Evolutionary conservation across 305 asterid species (phyloP).

Genomic region (Euphrasia arctica): DNA sequence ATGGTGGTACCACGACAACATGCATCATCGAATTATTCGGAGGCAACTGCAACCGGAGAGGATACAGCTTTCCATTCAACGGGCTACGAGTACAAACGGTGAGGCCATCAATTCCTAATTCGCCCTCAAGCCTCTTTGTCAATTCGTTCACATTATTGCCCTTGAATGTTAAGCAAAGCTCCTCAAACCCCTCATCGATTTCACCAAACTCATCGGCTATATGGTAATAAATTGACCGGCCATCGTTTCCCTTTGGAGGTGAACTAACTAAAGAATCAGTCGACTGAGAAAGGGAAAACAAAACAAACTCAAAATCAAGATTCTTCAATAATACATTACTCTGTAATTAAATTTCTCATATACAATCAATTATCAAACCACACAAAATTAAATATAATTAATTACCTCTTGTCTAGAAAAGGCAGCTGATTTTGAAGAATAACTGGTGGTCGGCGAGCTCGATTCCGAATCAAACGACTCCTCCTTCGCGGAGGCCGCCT

Average conservation of each 20-base stretch:
- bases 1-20: constrained; percentile 59
- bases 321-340: not conserved
- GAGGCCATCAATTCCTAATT: constrained; percentile 56
- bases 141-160: constrained; percentile 63
- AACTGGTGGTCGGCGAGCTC: constrained; percentile 39
- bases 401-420: constrained; percentile 50
- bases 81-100: constrained; percentile 75
- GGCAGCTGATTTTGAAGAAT: constrained; percentile 33
- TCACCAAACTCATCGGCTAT: constrained; percentile 67
- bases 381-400: not conserved
- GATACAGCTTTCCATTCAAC: constrained; percentile 71
- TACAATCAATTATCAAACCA: not conserved
- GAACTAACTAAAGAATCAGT: constrained; percentile 54
- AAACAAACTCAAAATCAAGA: not conserved
- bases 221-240: constrained; percentile 58
- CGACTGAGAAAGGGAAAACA: constrained; percentile 46
- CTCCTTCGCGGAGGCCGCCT: constrained; percentile 22
- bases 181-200: constrained; percentile 64
- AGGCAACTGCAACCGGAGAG: constrained; percentile 92
- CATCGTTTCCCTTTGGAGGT: constrained; percentile 59
- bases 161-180: constrained; percentile 55
- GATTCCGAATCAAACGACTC: constrained; percentile 35
- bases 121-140: constrained; percentile 53
- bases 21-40: constrained; percentile 79
- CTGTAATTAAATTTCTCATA: not conserved